These are phyloP conservation scores for Lolium perenne DNA, from an alignment of 176 grass and related monocot genomes.

Conservation along the genomic window DNA sequence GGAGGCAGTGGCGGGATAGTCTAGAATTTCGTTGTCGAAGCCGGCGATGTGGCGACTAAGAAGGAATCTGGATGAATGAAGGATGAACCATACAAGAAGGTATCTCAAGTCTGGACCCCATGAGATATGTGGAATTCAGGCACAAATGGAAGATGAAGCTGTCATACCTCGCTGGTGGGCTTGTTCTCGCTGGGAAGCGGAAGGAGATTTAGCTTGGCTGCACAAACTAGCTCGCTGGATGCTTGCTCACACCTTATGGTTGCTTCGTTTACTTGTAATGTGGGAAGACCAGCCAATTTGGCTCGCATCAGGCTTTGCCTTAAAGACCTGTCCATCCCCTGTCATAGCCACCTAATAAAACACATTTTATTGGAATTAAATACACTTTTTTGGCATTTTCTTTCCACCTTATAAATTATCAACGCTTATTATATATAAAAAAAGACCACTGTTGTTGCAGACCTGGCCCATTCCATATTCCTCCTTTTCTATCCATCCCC, in stretches of 20 bases:
- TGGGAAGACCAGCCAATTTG: neutral
- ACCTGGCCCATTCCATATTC: neutral
- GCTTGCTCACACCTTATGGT: neutral
- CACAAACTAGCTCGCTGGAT: neutral
- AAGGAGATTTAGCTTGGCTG: neutral
- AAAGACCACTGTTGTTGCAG: neutral
- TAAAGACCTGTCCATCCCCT: neutral
- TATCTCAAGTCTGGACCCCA: neutral
- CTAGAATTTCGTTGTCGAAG: neutral
- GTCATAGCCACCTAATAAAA: neutral
- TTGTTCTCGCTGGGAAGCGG: neutral
- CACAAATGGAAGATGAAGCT: neutral
- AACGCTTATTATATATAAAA: neutral
- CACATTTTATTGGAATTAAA: neutral
- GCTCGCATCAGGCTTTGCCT: neutral
- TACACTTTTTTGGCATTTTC: neutral
- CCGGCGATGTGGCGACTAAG: neutral
- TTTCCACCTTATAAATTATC: constrained; percentile 8
- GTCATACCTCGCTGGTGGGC: neutral
- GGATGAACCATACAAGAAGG: neutral
- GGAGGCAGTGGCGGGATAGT: neutral
- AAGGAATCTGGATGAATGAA: neutral
- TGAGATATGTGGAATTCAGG: neutral
- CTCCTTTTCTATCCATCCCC: neutral
- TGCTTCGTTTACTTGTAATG: neutral